These are phyloP conservation scores for Linnemannia schmuckeri DNA, from an alignment of 192 early-diverging fungal genomes.

Conservation along the genomic window DNA sequence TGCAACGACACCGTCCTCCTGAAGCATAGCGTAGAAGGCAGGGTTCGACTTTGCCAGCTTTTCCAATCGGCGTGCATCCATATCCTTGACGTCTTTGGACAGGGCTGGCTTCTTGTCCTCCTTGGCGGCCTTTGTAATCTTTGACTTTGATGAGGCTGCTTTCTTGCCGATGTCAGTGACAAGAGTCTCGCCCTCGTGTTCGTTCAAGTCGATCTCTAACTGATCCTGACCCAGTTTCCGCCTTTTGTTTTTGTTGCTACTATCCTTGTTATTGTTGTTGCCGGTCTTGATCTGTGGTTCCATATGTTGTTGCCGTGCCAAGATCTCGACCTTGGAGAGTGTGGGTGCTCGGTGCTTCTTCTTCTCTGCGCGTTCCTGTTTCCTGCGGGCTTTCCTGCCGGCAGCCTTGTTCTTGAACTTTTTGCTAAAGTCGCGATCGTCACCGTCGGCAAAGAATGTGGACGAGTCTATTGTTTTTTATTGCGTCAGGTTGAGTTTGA, in stretches of 20 bases:
- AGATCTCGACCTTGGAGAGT: conserved; percentile 43
- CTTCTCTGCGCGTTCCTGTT: conserved; percentile 65
- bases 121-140: not conserved
- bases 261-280: conserved; percentile 9
- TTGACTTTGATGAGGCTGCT: conserved; percentile 1
- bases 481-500: not conserved
- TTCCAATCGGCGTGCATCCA: conserved; percentile 50
- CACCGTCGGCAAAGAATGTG: conserved; percentile 54
- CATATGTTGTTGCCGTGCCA: conserved; percentile 42
- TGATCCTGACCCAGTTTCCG: conserved; percentile 20
- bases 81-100: conserved; percentile 15
- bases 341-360: conserved; percentile 54
- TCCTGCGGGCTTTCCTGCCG: conserved; percentile 61
- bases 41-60: conserved; percentile 64
- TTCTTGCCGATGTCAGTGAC: conserved; percentile 21
- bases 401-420: conserved; percentile 62
- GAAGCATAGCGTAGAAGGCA: conserved; percentile 60
- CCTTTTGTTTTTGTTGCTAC: conserved; percentile 35
- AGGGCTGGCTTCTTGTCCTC: not conserved
- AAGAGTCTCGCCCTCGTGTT: conserved; percentile 46
- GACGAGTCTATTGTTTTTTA: conserved; percentile 24
- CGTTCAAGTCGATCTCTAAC: conserved; percentile 42
- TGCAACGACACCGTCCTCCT: conserved; percentile 55
- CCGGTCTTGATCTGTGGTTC: conserved; percentile 8
- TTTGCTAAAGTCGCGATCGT: conserved; percentile 63